Evolutionary conservation across 495 filamentous ascomycete species (phyloP), one percentile per base, ranked within the genome.

Genomic region (Rostrohypoxylon terebratum): DNA sequence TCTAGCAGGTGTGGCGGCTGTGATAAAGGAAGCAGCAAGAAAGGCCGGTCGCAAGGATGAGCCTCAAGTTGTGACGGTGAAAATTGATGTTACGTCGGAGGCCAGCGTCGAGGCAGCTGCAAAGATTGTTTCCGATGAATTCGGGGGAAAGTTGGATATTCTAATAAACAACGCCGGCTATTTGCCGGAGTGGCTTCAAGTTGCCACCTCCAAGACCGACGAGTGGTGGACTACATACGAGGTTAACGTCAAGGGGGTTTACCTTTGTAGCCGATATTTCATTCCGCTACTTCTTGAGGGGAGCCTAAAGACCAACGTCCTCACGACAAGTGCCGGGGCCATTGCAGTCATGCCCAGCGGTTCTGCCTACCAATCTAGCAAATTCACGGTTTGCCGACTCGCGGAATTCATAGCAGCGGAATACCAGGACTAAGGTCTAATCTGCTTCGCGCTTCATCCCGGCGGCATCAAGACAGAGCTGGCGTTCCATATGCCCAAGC

Each of bases 151-250:
- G 33, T 69, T 85, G 1, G 82, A 84, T 66, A 75, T 84, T 9
- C 69, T 86, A 11, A 71, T 86, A 57, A 81, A 79, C 73, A 85
- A 84, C 42, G 77, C 82, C 1, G 83, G 85, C 25, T 77, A 81
- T 59, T 69, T 85, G 11, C 78, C 81, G 23, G 33, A 64, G 1
- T 83, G 72, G 73, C 31, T 10, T 8, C 77, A 71, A 0, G 53
- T 85, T 11, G 72, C 62, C 21, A 81, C 81, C 20, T 48, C 71
- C 14, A 64, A 79, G 47, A 59, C 81, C 3, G 36, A 77, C 3
- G 78, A 81, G 3, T 85, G 83, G 80, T 83, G 82, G 84, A 62
- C 63, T 48, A 81, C 79, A 0, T 82, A 75, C 53, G 77, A 79
- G 23, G 77, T 84, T 45, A 85, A 86, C 71, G 50, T 86, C 36